Base-by-base conservation (phyloP, 2,329 filamentous ascomycete genomes). In the Botryosphaeria dothidea region DNA sequence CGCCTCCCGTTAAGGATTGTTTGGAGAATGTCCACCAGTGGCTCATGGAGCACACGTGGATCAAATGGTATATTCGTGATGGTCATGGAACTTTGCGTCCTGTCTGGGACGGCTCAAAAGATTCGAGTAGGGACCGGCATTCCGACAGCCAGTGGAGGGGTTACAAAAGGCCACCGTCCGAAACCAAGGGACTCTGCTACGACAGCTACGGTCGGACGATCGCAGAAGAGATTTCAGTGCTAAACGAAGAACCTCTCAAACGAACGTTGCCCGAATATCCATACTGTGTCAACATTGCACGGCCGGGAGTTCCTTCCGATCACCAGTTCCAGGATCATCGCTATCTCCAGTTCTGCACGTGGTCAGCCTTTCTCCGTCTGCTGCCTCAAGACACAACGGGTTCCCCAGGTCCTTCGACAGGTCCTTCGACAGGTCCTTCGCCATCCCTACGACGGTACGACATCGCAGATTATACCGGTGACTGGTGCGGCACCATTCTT, bases 31-130 rank as follows among this genome's bases (percentile, higher is more conserved):
- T 77, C 1, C 66, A 68, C 2, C 69, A 74, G n/a, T 79, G 77
- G 77, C 68, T 78, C 6, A 67, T 66, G 17, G 56, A 69, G 3
- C 76, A 74, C 46, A 79, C 77, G 0, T 78, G 76, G 77, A 79
- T 79, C 34, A 58, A 67, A 6, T 79, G 75, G 75, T 73, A 72
- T 38, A 71, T 78, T 2, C 67, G 76, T 17, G 74, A 78, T 57
- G 72, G 69, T 3, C 65, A 72, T 45, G 75, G 76, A 0, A 7
- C 17, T 4, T 17, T 52, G 0, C 15, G 51, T 4, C 29, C 31
- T 36, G 19, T 25, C 3, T 38, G 51, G 19, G 31, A 56, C 13
- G 31, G 11, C 11, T 7, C 48, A 34, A 52, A 6, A 52, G 48
- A n/a, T 0, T 8, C 23, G 13, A 15, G 23, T 9, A 1, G 2